A percentile compares a stretch with the other conserved stretches of the same genome.
Evolutionary conservation across 148 eudicot genomes (phyloP).

Genomic region (Fallopia convolvulus): DNA sequence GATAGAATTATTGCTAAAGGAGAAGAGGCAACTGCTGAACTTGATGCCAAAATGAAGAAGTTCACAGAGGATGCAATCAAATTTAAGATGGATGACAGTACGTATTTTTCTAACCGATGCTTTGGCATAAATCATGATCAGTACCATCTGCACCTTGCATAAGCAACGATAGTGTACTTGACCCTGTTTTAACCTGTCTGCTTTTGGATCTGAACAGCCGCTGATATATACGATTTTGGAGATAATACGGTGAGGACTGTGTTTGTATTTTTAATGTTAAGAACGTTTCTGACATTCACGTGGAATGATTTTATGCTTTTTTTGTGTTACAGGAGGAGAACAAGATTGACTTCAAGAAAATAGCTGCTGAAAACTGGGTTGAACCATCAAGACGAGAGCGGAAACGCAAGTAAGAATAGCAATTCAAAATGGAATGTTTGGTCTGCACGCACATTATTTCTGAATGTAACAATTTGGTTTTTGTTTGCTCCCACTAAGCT

Average conservation of each 20-base stretch:
- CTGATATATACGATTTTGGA: constrained; percentile 88
- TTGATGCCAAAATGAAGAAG: constrained; percentile 98
- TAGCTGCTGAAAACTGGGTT: constrained; percentile 82
- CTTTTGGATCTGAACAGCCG: constrained; percentile 44
- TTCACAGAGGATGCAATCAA: constrained; percentile 98
- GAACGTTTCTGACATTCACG: too few relatives aligned
- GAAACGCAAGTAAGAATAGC: constrained; percentile 72
- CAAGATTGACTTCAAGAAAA: constrained; percentile 85
- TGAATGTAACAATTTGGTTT: constrained; percentile 4
- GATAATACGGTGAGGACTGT: constrained; percentile 61
- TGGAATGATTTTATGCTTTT: neutral
- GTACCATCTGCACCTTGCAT: neutral
- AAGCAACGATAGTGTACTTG: neutral
- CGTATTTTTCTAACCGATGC: constrained; percentile 17
- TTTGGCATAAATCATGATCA: neutral
- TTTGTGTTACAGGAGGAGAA: constrained; percentile 55
- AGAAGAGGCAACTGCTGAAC: constrained; percentile 98
- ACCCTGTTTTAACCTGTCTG: constrained; percentile 1
- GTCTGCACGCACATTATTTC: neutral
- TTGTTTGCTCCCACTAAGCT: constrained; percentile 39
- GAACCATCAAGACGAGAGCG: constrained; percentile 96
- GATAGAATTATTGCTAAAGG: constrained; percentile 97
- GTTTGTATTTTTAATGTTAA: neutral
- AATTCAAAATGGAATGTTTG: neutral
- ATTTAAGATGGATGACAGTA: constrained; percentile 98